Evolutionary conservation across 345 rosid species (phyloP), one percentile per base, ranked within the genome.

Genomic region (Gynandropsis gynandra): DNA sequence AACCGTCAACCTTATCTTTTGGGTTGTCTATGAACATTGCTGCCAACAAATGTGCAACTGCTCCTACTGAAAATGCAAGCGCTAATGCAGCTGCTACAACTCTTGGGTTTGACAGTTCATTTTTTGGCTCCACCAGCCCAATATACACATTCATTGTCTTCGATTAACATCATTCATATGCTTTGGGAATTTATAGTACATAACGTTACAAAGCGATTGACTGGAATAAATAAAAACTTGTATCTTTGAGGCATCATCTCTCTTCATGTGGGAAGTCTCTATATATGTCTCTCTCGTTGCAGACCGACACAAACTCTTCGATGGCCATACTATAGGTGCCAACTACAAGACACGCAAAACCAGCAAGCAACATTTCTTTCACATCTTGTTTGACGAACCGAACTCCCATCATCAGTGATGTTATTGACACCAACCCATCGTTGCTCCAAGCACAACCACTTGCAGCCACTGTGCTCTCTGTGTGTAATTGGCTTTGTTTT

Each of bases 271-370:
- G 7, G 96, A 73, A 24, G 67, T 8, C 60, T 83, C 85, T 13
- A 75, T n/a, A n/a, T n/a, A n/a, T 71, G 63, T 87, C 93, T 8
- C 68, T 70, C 34, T 87, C 89, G 3, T 89, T 69, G 65, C 75
- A 81, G 16, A 83, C 96, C 2, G 96, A 87, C 16, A 87, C 93
- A 21, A 81, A 77, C 73, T 87, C 93, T 42, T 93, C 96, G 1
- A 79, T 81, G n/a, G 87, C 96, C 96, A 87, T 87, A 67, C 93
- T 79, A 18, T 82, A 77, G 4, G 93, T 89, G 8, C 89, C 93
- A 0, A 81, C 93, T 0, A 87, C 59, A 35, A 87, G 61, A 3
- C 96, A 89, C 0, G 96, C 93, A 16, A 87, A 70, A 18, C 96
- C 96, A 1, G 73, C 72, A 4, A 87, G 69, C 42, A 76, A 47